These are phyloP conservation scores for Crucibulum laeve DNA, from an alignment of 768 basidiomycete genomes.

Conservation along the genomic window DNA sequence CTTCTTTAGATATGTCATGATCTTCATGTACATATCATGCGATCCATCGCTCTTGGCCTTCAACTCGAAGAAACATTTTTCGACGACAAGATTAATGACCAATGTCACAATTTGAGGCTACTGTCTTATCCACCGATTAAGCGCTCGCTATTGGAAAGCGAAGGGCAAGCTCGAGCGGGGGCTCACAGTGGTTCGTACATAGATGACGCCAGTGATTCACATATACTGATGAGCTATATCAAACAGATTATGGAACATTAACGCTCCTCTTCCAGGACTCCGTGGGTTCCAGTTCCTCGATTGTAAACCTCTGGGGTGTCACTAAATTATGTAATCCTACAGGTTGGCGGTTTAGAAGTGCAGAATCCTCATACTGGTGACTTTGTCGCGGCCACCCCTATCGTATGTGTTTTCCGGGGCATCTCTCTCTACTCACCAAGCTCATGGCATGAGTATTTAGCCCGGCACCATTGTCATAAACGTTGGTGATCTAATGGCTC, in stretches of 20 bases:
- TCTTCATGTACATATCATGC: constrained; percentile 74
- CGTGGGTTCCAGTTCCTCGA: constrained; percentile 25
- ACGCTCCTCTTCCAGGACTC: constrained; percentile 80
- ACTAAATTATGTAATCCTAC: not conserved
- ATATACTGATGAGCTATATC: not conserved
- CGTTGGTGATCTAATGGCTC: constrained; percentile 73
- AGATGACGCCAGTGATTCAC: not conserved
- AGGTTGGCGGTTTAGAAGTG: constrained; percentile 81
- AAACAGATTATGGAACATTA: constrained; percentile 72
- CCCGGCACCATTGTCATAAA: constrained; percentile 82
- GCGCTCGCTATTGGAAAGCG: constrained; percentile 45
- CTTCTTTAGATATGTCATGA: constrained; percentile 61
- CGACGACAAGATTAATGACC: constrained; percentile 67
- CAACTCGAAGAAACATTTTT: constrained; percentile 72
- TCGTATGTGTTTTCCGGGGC: constrained; percentile 42
- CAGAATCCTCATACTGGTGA: constrained; percentile 72
- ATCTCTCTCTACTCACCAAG: constrained; percentile 1
- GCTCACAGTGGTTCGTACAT: constrained; percentile 62
- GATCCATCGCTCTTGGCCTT: constrained; percentile 80
- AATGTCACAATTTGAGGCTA: constrained; percentile 77
- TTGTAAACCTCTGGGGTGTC: not conserved
- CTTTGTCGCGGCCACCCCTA: constrained; percentile 71
- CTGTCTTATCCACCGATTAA: constrained; percentile 80
- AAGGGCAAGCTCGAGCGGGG: constrained; percentile 77
- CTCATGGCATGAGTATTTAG: constrained; percentile 26